Evolutionary conservation across 495 filamentous ascomycete genomes (phyloP), one percentile per base, ranked within the genome.

Genomic region (Hyphodiscus hymeniophilus): DNA sequence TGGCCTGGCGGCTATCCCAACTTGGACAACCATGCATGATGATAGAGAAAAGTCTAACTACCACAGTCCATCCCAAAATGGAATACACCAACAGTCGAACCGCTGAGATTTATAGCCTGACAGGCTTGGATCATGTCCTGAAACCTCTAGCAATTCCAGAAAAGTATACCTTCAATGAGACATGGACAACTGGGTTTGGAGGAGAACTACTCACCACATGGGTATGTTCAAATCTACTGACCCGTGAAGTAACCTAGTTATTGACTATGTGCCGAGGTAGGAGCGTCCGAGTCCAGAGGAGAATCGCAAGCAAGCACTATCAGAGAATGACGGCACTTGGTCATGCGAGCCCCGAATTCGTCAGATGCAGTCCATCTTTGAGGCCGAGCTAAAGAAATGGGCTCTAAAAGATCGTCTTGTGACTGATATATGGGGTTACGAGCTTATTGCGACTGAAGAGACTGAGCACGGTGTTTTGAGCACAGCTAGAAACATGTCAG

Each of bases 1-100:
- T 50, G 10, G 60, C 61, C 7, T 50, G 42, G 20, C 43, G 39
- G 21, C 52, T 63, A 2, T 49, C 46, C 12, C 41, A 38, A 1
- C 48, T 47, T 4, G 48, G 48, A 32, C 38, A 56, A n/a, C 38
- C 38, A 16, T 54, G 44, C 32, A 17, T 55, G n/a, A 12, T 63
- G 1, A 42, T 32, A 7, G 60, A 62, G 38, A 17, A 42, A 13
- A 56, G 54, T 31, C 16, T 18, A 0, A 18, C 51, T 15, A 64
- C 62, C 18, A 64, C 62, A 22, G n/a, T 17, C n/a, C 58, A 59
- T 49, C 56, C 69, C 0, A 67, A 67, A 39, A 64, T 65, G 63
- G 64, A 65, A 42, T 34, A 61, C 10, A 61, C 63, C 0, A 63
- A 59, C 23, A 39, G 32, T 28, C 57, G 62, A 2, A 49, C 52